These are phyloP conservation scores for Chamaecrista fasciculata DNA, from an alignment of 306 rosid genomes.

Conservation along the genomic window DNA sequence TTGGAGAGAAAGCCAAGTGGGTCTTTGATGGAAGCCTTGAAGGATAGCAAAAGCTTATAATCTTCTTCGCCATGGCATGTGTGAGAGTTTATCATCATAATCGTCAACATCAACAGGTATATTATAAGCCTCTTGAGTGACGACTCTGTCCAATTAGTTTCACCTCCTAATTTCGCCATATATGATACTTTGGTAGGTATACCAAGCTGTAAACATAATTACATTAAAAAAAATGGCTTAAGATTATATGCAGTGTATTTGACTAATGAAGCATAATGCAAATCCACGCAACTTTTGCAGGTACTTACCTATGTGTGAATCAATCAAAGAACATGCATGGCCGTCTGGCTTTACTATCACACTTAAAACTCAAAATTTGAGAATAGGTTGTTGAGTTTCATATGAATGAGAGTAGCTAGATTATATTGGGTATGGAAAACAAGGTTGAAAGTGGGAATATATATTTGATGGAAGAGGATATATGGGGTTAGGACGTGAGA, in stretches of 20 bases:
- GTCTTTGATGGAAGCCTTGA: slow-evolving; percentile 68
- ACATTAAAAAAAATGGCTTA: slow-evolving; percentile 32
- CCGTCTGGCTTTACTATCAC: not conserved
- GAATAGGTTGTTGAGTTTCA: slow-evolving; percentile 5
- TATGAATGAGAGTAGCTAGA: slow-evolving; percentile 12
- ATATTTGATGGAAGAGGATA: slow-evolving; percentile 26
- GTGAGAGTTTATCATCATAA: slow-evolving; percentile 31
- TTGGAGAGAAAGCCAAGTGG: slow-evolving; percentile 61
- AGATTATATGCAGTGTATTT: not conserved
- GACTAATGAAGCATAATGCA: not conserved
- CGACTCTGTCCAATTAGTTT: slow-evolving; percentile 3
- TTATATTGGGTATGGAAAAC: slow-evolving; percentile 14
- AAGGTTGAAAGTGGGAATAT: slow-evolving; percentile 21
- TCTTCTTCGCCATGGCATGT: slow-evolving; percentile 46
- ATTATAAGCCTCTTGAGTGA: slow-evolving; percentile 22
- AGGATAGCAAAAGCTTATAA: slow-evolving; percentile 58
- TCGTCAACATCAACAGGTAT: slow-evolving; percentile 34
- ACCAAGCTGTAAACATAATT: slow-evolving; percentile 49
- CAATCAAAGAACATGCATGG: slow-evolving; percentile 31
- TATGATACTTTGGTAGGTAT: slow-evolving; percentile 33
- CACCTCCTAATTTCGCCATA: slow-evolving; percentile 51
- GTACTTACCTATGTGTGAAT: slow-evolving; percentile 14
- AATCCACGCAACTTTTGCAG: slow-evolving; percentile 33
- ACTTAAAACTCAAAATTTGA: slow-evolving; percentile 48
- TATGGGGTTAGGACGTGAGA: slow-evolving; percentile 32